These are phyloP conservation scores for Danielozyma ontarioensis DNA, from an alignment of 805 yeast genomes.

Conservation along the genomic window DNA sequence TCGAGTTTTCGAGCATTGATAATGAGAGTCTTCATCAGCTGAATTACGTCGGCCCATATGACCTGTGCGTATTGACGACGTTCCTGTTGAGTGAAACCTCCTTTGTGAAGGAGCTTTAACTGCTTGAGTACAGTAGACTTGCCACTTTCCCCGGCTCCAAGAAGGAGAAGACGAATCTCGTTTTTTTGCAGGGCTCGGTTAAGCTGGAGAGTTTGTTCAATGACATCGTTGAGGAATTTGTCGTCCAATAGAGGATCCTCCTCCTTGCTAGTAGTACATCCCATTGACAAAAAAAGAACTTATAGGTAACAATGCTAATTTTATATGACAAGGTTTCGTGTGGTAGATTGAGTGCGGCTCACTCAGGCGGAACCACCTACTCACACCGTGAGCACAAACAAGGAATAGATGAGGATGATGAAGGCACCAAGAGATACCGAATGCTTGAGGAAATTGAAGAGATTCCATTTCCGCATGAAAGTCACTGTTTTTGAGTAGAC, in stretches of 20 bases:
- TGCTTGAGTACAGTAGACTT: constrained; percentile 91
- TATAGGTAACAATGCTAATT: too few species aligned
- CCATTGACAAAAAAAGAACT: constrained; percentile 43
- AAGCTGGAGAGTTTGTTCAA: constrained; percentile 56
- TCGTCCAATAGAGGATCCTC: constrained; percentile 51
- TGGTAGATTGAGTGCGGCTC: not conserved
- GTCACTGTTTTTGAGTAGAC: too few species aligned
- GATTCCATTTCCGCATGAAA: constrained; percentile 1
- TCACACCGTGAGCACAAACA: not conserved
- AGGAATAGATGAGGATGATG: constrained; percentile 15
- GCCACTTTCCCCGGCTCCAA: constrained; percentile 95
- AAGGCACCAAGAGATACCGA: constrained; percentile 10
- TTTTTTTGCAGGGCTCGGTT: constrained; percentile 49
- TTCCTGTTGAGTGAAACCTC: constrained; percentile 79
- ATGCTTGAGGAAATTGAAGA: constrained; percentile 15
- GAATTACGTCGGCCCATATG: constrained; percentile 89
- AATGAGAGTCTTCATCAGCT: constrained; percentile 71
- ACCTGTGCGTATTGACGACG: constrained; percentile 76
- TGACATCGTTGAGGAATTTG: constrained; percentile 52
- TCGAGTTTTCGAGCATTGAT: constrained; percentile 68
- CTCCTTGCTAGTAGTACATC: constrained; percentile 60
- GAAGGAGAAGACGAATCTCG: constrained; percentile 65
- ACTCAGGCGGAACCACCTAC: not conserved
- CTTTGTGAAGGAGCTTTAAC: constrained; percentile 76
- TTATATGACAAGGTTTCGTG: not conserved